These are phyloP conservation scores for Mycena olivaceomarginata DNA, from an alignment of 768 basidiomycete species.

Conservation along the genomic window DNA sequence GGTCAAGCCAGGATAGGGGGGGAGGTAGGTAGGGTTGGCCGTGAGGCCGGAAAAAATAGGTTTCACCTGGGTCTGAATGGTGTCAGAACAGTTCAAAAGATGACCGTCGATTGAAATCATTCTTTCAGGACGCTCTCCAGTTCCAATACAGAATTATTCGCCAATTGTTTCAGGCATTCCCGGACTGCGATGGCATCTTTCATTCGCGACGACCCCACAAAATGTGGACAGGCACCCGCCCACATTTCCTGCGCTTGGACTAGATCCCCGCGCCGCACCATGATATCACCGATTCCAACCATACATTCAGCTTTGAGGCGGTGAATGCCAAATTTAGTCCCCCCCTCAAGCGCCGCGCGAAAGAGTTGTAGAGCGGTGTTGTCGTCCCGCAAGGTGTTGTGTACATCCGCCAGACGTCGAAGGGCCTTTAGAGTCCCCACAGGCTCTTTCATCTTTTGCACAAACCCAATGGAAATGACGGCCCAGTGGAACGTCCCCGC, in stretches of 20 bases:
- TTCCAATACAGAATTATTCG: no score
- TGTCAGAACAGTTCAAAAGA: no score
- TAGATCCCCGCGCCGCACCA: neutral
- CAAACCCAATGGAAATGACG: neutral
- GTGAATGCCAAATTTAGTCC: neutral
- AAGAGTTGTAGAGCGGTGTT: neutral
- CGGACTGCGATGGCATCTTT: neutral
- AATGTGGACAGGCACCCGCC: neutral
- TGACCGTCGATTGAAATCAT: no score
- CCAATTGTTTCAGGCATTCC: neutral
- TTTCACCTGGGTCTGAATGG: no score
- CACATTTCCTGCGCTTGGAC: neutral
- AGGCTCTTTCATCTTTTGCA: neutral
- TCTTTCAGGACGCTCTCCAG: no score
- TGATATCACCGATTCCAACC: neutral
- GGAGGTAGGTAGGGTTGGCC: no score
- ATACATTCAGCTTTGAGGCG: constrained; percentile 13
- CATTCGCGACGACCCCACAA: neutral
- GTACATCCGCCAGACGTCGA: neutral
- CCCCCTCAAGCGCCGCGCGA: neutral
- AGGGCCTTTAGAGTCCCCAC: constrained; percentile 1
- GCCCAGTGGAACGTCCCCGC: neutral
- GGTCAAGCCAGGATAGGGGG: no score
- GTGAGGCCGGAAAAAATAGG: no score
- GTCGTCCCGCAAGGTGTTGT: neutral